A percentile compares a stretch with the other conserved stretches of the same genome.
Evolutionary conservation across 352 stramenopile species (phyloP).

Genomic region (Phytophthora ohioensis): DNA sequence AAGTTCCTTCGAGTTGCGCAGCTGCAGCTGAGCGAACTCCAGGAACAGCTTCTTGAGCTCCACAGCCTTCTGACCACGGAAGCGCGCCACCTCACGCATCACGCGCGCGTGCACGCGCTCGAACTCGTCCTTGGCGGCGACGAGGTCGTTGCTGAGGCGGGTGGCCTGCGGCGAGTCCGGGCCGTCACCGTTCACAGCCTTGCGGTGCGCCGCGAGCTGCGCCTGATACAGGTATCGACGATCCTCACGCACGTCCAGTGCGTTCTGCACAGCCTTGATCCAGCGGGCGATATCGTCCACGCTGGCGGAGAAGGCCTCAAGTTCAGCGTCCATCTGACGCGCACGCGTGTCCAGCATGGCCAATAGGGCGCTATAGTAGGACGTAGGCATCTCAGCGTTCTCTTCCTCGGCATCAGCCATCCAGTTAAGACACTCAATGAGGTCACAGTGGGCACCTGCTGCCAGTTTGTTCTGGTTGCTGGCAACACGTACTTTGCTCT

Average conservation of each 20-base stretch:
- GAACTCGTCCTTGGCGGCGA: conserved; percentile 79
- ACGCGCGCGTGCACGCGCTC: conserved; percentile 80
- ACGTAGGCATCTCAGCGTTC: conserved; percentile 67
- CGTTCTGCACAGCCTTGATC: conserved; percentile 76
- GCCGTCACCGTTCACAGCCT: conserved; percentile 35
- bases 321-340: conserved; percentile 75
- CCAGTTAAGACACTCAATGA: conserved; percentile 79
- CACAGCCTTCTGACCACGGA: conserved; percentile 76
- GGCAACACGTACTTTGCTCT: conserved; percentile 65
- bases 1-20: conserved; percentile 61
- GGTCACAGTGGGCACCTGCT: conserved; percentile 81
- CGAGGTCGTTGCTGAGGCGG: conserved; percentile 55
- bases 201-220: conserved; percentile 64
- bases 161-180: conserved; percentile 41
- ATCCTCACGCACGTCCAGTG: conserved; percentile 81
- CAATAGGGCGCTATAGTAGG: conserved; percentile 71
- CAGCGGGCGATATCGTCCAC: conserved; percentile 81
- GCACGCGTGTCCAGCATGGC: conserved; percentile 78
- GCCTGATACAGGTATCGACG: conserved; percentile 82
- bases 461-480: conserved; percentile 79
- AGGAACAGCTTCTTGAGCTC: conserved; percentile 80
- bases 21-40: conserved; percentile 71
- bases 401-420: conserved; percentile 76
- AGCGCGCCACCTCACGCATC: conserved; percentile 77
- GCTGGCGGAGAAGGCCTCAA: conserved; percentile 68